Percentiles rank a stretch among this genome's conserved stretches.
Conservation (phyloP, 441 rosid genomes). For the Jatropha multifida region DNA sequence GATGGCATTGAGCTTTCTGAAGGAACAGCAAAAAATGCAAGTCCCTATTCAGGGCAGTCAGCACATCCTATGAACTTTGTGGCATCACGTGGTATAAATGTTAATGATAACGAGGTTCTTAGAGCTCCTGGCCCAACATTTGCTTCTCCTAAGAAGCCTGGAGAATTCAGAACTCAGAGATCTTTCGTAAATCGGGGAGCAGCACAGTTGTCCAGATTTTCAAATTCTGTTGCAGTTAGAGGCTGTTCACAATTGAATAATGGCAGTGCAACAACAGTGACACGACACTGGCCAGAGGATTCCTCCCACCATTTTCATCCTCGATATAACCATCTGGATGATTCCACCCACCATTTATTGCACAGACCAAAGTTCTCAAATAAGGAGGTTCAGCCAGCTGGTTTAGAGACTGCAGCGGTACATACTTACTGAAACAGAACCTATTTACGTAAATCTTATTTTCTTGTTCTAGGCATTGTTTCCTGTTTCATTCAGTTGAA, state of each 20-base stretch:
- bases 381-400: constrained; percentile 41
- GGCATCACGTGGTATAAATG: constrained; percentile 28
- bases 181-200: constrained; percentile 42
- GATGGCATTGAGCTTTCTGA: constrained; percentile 48
- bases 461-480: background rate
- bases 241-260: constrained; percentile 57
- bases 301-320: constrained; percentile 28
- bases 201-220: constrained; percentile 56
- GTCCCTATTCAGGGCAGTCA: constrained; percentile 36
- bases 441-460: background rate
- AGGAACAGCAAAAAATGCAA: constrained; percentile 31
- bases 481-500: background rate
- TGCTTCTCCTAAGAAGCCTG: constrained; percentile 37
- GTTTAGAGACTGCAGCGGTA: constrained; percentile 49
- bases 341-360: constrained; percentile 52
- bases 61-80: constrained; percentile 28
- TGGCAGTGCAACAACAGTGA: constrained; percentile 31
- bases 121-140: constrained; percentile 26
- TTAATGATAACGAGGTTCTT: constrained; percentile 31
- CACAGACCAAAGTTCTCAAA: constrained; percentile 38
- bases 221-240: constrained; percentile 74
- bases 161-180: constrained; percentile 43
- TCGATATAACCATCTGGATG: constrained; percentile 34
- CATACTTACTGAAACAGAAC: constrained; percentile 7
- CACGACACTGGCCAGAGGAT: constrained; percentile 46